A percentile compares a stretch with the other conserved stretches of the same genome.
Conservation (phyloP, 108 stramenopile genomes). For the Discostella stelligeroides region DNA sequence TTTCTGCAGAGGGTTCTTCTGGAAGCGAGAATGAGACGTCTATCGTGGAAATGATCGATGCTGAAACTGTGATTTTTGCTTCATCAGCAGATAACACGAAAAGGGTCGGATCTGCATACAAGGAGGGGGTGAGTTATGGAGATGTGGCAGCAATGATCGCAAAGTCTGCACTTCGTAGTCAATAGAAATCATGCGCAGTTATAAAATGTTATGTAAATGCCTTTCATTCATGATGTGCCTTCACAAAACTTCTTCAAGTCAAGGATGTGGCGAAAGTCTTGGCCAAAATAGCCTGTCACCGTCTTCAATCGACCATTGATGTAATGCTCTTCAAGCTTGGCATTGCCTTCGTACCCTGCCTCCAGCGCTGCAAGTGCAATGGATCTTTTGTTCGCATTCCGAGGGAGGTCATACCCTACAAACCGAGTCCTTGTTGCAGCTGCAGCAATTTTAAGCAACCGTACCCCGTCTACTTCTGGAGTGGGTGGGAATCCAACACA, state of each 20-base stretch:
- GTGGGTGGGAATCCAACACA: conserved; percentile 47
- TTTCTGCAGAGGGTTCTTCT: conserved; percentile 34
- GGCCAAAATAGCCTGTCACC: conserved; percentile 86
- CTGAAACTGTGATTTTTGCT: conserved; percentile 60
- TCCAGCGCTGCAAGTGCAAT: conserved; percentile 72
- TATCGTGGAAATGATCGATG: conserved; percentile 53
- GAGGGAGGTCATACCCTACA: conserved; percentile 79
- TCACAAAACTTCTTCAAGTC: conserved; percentile 29
- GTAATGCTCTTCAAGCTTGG: conserved; percentile 86
- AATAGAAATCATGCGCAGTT: too few species aligned
- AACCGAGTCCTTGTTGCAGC: conserved; percentile 64
- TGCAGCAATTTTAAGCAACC: conserved; percentile 74
- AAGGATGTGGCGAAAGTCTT: conserved; percentile 47
- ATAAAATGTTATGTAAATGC: too few species aligned
- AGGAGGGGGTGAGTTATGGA: conserved; percentile 50
- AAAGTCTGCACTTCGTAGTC: conserved; percentile 37
- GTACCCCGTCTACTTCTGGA: conserved; percentile 63
- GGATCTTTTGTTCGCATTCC: conserved; percentile 75
- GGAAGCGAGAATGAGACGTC: conserved; percentile 32
- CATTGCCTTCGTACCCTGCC: conserved; percentile 84
- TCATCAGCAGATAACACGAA: conserved; percentile 77
- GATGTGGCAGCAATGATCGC: conserved; percentile 48
- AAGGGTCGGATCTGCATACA: conserved; percentile 50
- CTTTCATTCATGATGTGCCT: neutral
- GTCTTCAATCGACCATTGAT: conserved; percentile 88